phyloP scores from a whole-genome alignment of 306 rosid genomes.

The Pyrus betulifolia region DNA sequence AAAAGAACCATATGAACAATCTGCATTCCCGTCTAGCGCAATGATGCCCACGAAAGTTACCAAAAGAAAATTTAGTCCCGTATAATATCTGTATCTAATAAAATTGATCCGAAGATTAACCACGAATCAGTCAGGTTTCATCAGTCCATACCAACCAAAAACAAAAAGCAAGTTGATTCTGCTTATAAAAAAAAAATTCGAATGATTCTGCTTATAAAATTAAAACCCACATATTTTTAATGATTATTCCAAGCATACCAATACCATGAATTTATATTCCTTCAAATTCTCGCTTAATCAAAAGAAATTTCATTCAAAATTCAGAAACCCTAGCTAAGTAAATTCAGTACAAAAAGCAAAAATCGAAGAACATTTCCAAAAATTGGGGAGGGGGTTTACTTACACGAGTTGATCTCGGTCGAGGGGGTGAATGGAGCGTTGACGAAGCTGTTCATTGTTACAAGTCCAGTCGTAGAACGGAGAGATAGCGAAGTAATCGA shows the following conservation, averaged over 20 bases:
- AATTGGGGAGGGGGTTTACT: not conserved
- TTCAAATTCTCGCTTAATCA: not conserved
- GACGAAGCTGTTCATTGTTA: constrained; percentile 85
- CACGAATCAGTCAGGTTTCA: not conserved
- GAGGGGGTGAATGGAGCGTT: constrained; percentile 89
- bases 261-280: not conserved
- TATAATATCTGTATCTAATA: not conserved
- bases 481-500: constrained; percentile 90
- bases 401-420: constrained; percentile 72
- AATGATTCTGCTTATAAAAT: not conserved
- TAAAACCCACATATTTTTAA: not conserved
- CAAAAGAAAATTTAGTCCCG: not conserved
- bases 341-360: not conserved
- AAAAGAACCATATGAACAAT: not conserved
- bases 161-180: not conserved
- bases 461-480: constrained; percentile 90
- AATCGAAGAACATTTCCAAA: not conserved
- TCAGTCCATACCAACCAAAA: not conserved
- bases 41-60: not conserved
- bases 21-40: not conserved
- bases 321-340: not conserved
- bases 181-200: not conserved
- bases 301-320: not conserved
- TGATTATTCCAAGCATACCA: not conserved
- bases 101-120: not conserved